Percentiles rank a stretch among this genome's conserved stretches.
These are phyloP conservation scores for Podila epicladia DNA, from an alignment of 192 early-diverging fungal genomes.

Conservation along the genomic window DNA sequence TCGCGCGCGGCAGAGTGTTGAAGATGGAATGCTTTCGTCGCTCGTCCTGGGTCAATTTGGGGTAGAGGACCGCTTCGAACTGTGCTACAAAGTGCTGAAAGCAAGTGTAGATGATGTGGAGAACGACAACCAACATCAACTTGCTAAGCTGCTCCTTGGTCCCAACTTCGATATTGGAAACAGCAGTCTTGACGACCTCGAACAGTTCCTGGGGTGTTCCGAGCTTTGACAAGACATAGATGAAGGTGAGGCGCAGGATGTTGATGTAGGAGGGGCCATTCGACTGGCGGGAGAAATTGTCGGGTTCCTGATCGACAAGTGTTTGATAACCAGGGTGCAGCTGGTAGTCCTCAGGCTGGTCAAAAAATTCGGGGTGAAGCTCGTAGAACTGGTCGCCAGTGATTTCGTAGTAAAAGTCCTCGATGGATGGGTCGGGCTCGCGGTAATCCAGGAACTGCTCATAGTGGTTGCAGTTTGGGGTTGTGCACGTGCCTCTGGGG, in stretches of 20 bases:
- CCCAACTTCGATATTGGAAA: slow-evolving; percentile 19
- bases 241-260: slow-evolving; percentile 15
- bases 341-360: slow-evolving; percentile 29
- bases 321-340: slow-evolving; percentile 38
- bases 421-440: background rate
- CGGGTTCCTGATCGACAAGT: slow-evolving; percentile 33
- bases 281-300: slow-evolving; percentile 20
- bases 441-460: slow-evolving; percentile 4
- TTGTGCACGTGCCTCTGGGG: background rate
- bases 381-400: background rate
- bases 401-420: background rate
- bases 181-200: slow-evolving; percentile 6
- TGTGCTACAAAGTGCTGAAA: slow-evolving; percentile 16
- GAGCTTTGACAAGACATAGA: slow-evolving; percentile 18
- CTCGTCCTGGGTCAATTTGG: slow-evolving; percentile 9
- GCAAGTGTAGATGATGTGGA: slow-evolving; percentile 39
- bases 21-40: slow-evolving; percentile 19
- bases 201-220: slow-evolving; percentile 18
- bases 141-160: slow-evolving; percentile 16
- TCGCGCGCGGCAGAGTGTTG: slow-evolving; percentile 5
- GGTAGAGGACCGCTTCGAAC: slow-evolving; percentile 23
- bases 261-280: slow-evolving; percentile 39
- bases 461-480: background rate
- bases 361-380: background rate
- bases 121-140: slow-evolving; percentile 8